Conservation (phyloP, 202 grass and related monocot genomes). For the Eragrostis tef region DNA sequence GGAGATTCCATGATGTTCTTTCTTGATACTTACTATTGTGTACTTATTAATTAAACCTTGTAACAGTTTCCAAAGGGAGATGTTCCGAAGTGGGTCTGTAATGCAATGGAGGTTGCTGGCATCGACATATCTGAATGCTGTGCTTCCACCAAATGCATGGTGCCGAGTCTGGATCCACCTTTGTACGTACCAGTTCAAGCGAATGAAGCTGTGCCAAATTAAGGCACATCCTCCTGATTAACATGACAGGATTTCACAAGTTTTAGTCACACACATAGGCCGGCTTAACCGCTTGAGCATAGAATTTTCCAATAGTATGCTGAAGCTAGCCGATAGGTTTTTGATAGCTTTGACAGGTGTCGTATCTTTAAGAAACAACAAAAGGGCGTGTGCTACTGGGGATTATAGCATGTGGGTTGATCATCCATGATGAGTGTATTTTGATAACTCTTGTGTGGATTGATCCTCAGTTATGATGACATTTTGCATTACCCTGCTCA, state of each 20-base stretch:
- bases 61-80: conserved; percentile 83
- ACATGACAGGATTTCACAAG: conserved; percentile 24
- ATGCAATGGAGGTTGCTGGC: conserved; percentile 90
- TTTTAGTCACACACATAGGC: conserved; percentile 36
- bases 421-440: neutral
- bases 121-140: conserved; percentile 85
- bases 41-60: neutral
- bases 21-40: neutral
- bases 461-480: neutral
- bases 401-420: neutral
- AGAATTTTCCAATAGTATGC: conserved; percentile 63
- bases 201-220: conserved; percentile 3
- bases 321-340: conserved; percentile 41
- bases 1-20: neutral
- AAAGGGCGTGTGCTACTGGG: neutral
- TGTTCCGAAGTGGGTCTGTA: conserved; percentile 83
- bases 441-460: neutral
- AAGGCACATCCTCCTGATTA: neutral
- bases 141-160: conserved; percentile 43
- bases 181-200: neutral
- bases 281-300: conserved; percentile 37
- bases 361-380: neutral
- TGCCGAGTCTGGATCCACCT: neutral
- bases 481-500: neutral
- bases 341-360: neutral